Evolutionary conservation across 306 rosid genomes (phyloP).

Genomic region (Cicer bijugum): DNA sequence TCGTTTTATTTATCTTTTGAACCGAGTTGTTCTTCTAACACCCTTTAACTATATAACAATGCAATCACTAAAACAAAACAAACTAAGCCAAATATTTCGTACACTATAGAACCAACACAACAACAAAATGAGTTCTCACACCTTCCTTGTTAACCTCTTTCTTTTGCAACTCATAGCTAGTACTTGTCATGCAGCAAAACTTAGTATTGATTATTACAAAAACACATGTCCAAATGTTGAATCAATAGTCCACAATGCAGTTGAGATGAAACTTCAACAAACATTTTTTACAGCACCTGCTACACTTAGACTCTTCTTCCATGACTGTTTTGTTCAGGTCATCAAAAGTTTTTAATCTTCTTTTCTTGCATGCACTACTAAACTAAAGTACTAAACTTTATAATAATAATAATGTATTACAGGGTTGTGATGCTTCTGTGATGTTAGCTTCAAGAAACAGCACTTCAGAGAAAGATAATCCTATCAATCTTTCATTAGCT

Average conservation of each 20-base stretch:
- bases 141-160: slow-evolving; percentile 43
- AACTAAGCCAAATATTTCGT: not conserved
- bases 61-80: slow-evolving; percentile 32
- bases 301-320: slow-evolving; percentile 89
- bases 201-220: slow-evolving; percentile 56
- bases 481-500: slow-evolving; percentile 72
- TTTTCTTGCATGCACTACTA: not conserved
- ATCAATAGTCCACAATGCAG: slow-evolving; percentile 66
- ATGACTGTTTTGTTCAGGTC: slow-evolving; percentile 86
- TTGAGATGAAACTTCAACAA: slow-evolving; percentile 62
- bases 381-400: not conserved
- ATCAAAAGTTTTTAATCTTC: not conserved
- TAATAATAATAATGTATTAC: not conserved
- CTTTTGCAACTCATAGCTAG: slow-evolving; percentile 45
- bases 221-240: slow-evolving; percentile 77
- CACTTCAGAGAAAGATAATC: slow-evolving; percentile 68
- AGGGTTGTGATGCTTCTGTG: slow-evolving; percentile 97
- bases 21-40: no score
- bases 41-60: slow-evolving; percentile 44
- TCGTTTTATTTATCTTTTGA: not conserved
- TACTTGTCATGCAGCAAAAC: slow-evolving; percentile 54
- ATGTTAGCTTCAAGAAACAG: slow-evolving; percentile 60
- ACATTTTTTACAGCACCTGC: slow-evolving; percentile 80
- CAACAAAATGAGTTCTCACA: slow-evolving; percentile 47
- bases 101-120: slow-evolving; percentile 7